These are phyloP conservation scores for Tetraselmis chui DNA, from an alignment of 139 green algal species.

Conservation along the genomic window DNA sequence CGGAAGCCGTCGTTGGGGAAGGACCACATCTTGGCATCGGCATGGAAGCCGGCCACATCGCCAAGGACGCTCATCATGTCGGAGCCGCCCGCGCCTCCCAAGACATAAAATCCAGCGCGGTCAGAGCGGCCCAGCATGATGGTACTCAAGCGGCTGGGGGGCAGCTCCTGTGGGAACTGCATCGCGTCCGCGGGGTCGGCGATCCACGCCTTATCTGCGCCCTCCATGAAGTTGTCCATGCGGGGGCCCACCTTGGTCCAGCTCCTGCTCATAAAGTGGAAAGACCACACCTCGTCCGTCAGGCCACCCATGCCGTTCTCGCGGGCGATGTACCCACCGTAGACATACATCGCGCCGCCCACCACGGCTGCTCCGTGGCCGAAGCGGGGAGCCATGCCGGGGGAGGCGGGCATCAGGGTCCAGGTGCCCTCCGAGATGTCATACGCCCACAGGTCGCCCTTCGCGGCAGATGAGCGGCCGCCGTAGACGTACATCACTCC, in stretches of 20 bases:
- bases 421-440: slow-evolving; percentile 10
- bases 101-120: not conserved
- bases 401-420: not conserved
- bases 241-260: slow-evolving; percentile 19
- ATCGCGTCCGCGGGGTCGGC: slow-evolving; percentile 16
- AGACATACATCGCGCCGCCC: slow-evolving; percentile 13
- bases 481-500: slow-evolving; percentile 23
- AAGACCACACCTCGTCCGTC: slow-evolving; percentile 16
- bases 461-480: slow-evolving; percentile 9
- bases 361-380: slow-evolving; percentile 10
- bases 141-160: slow-evolving; percentile 2
- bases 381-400: slow-evolving; percentile 15
- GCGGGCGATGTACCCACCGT: slow-evolving; percentile 2
- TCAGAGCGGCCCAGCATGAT: not conserved
- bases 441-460: slow-evolving; percentile 20
- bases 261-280: slow-evolving; percentile 1
- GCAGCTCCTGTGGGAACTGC: slow-evolving; percentile 5
- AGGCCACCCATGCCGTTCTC: not conserved
- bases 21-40: slow-evolving; percentile 1
- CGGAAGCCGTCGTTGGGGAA: not conserved
- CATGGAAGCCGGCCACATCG: slow-evolving; percentile 17
- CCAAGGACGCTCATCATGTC: slow-evolving; percentile 6
- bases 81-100: slow-evolving; percentile 11
- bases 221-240: slow-evolving; percentile 13
- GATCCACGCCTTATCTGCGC: not conserved